These are phyloP conservation scores for Phlebopus sp. DNA, from an alignment of 1,284 basidiomycete genomes.

Conservation along the genomic window DNA sequence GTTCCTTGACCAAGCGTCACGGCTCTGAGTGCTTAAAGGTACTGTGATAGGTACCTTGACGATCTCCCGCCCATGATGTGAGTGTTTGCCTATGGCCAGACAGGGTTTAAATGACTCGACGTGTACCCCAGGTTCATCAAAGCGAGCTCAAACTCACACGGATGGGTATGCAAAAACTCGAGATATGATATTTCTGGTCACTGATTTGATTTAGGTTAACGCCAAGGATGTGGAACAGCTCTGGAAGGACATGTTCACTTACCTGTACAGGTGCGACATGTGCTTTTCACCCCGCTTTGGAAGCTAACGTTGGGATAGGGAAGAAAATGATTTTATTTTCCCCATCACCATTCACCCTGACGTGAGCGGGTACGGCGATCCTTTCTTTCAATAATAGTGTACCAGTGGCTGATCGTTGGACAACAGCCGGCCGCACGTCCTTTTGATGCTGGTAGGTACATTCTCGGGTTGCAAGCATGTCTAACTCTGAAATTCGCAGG, in stretches of 20 bases:
- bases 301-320: constrained; percentile 35
- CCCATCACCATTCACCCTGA: constrained; percentile 80
- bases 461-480: neutral
- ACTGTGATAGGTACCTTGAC: constrained; percentile 49
- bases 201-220: constrained; percentile 50
- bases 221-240: constrained; percentile 66
- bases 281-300: neutral
- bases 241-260: constrained; percentile 76
- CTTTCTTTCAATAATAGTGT: neutral
- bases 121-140: constrained; percentile 57
- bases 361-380: constrained; percentile 60
- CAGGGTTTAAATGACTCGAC: neutral
- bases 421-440: constrained; percentile 50
- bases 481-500: constrained; percentile 34
- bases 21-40: neutral
- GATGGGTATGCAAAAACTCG: constrained; percentile 53
- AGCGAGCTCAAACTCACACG: constrained; percentile 61
- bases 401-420: constrained; percentile 1
- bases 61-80: constrained; percentile 73
- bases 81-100: constrained; percentile 1
- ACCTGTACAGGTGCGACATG: constrained; percentile 53
- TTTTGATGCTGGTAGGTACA: constrained; percentile 63
- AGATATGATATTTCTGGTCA: constrained; percentile 35
- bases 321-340: constrained; percentile 72
- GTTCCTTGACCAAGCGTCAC: constrained; percentile 8